A percentile compares a stretch with the other conserved stretches of the same genome.
phyloP scores from a whole-genome alignment of 257 asterid genomes.

The Misopates orontium region DNA sequence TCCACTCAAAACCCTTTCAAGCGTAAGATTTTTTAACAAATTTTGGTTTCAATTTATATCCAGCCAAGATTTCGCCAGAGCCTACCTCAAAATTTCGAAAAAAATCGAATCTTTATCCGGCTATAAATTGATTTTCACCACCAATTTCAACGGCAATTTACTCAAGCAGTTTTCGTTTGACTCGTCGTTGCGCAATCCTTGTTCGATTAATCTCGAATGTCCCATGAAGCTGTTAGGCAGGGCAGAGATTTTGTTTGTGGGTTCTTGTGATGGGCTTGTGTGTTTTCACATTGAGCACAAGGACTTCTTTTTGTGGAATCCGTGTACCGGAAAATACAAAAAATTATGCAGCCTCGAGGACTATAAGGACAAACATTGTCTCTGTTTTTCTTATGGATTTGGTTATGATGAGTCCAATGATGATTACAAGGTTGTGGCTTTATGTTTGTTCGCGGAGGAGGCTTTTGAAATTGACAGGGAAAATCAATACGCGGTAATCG shows the following conservation, averaged over 20 bases:
- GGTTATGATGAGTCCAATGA: slow-evolving; percentile 9
- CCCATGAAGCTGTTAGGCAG: no score
- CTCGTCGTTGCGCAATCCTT: neutral
- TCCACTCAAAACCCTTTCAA: neutral
- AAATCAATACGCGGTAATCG: neutral
- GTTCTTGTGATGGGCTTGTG: slow-evolving; percentile 18
- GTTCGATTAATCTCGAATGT: no score
- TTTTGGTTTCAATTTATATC: neutral
- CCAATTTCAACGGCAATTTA: neutral
- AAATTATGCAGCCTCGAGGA: neutral
- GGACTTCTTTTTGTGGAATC: neutral
- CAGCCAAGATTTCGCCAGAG: neutral
- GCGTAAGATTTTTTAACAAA: neutral
- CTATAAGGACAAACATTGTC: neutral
- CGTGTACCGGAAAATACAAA: neutral
- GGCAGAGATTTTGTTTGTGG: neutral
- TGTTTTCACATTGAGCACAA: neutral
- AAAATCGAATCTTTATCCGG: neutral
- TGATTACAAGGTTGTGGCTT: slow-evolving; percentile 10
- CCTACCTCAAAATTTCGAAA: neutral
- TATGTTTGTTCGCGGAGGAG: neutral
- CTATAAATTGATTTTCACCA: neutral
- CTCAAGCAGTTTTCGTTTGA: neutral
- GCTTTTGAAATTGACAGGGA: neutral
- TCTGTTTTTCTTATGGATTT: neutral